Evolutionary conservation across 768 basidiomycete genomes (phyloP), one percentile per base, ranked within the genome.

Genomic region (Termitomyces sp.): DNA sequence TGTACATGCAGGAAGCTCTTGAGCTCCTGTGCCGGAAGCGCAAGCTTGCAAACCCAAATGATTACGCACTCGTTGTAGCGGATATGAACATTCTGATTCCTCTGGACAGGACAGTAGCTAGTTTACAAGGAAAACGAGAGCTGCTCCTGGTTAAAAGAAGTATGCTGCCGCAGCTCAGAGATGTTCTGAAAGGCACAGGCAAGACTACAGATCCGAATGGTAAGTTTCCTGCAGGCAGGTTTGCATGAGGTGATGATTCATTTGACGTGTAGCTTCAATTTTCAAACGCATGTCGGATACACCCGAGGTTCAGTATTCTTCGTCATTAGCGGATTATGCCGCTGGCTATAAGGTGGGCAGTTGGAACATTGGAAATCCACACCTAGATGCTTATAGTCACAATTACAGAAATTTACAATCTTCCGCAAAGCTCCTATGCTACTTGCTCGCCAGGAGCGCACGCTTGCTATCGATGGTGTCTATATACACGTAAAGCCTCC

Each of bases 1-100:
- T 94, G 88, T 98, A 98, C 68, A 89, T 98, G 83, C 94, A 95
- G 62, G 96, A 98, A 68, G 91, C 92, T 1, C 80, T 97, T 22
- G 96, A 97, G 57, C 76, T 86, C 20, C 87, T 92, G 1, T 93
- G 90, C 66, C 77, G 81, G 35, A 83, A 82, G 64, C 80, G 86
- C 46, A 84, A 83, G 63, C 70, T 91, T 27, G 70, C 74, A 23
- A 80, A 87, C 62, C 80, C 88, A 29, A 83, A 88, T 54, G 88
- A 93, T 54, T 98, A 94, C 72, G 91, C 91, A 1, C 79, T 98
- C 20, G 73, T 95, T 38, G 71, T 89, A 43, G 76, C 77, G 1
- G 82, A 85, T 53, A 78, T 75, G 70, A 86, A 84, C 54, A 86
- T 96, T 38, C 71, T 93, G 52, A 86, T 94, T 31, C 95, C 95